Evolutionary conservation across 768 basidiomycete genomes (phyloP).

Genomic region (Tylopilus subfusipes): DNA sequence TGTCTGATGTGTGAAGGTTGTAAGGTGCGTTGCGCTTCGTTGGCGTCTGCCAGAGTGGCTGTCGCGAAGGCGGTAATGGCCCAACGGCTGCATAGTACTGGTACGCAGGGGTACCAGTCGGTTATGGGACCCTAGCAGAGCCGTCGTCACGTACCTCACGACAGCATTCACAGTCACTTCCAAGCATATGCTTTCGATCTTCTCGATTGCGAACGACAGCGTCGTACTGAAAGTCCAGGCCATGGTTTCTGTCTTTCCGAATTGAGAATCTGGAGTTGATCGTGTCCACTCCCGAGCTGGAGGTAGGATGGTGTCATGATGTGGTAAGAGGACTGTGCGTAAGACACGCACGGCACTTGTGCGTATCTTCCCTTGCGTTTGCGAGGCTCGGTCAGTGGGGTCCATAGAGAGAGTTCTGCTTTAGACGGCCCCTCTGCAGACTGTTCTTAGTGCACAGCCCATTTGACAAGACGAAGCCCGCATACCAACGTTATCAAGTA

Average conservation of each 20-base stretch:
- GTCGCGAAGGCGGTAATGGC: constrained; percentile 63
- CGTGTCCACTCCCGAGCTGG: constrained; percentile 35
- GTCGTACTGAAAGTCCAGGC: constrained; percentile 65
- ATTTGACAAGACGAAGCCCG: neutral
- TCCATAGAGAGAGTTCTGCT: constrained; percentile 5
- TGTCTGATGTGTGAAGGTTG: constrained; percentile 10
- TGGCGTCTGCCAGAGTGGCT: constrained; percentile 75
- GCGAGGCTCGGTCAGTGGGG: constrained; percentile 25
- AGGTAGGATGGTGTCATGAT: neutral
- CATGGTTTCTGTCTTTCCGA: constrained; percentile 61
- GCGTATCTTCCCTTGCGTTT: constrained; percentile 63
- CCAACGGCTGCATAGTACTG: constrained; percentile 82
- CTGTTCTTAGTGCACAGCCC: neutral
- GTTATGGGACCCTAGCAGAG: too few species aligned
- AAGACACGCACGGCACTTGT: constrained; percentile 34
- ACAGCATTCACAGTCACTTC: constrained; percentile 80
- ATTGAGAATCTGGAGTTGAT: constrained; percentile 69
- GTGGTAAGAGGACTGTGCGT: neutral
- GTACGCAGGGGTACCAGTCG: neutral
- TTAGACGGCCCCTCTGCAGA: constrained; percentile 14
- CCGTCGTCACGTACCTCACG: constrained; percentile 50
- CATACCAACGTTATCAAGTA: constrained; percentile 10
- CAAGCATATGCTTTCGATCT: constrained; percentile 63
- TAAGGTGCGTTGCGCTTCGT: constrained; percentile 29
- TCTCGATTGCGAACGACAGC: constrained; percentile 69